phyloP scores from a whole-genome alignment of 352 stramenopile genomes.

The Pythium phragmitis region DNA sequence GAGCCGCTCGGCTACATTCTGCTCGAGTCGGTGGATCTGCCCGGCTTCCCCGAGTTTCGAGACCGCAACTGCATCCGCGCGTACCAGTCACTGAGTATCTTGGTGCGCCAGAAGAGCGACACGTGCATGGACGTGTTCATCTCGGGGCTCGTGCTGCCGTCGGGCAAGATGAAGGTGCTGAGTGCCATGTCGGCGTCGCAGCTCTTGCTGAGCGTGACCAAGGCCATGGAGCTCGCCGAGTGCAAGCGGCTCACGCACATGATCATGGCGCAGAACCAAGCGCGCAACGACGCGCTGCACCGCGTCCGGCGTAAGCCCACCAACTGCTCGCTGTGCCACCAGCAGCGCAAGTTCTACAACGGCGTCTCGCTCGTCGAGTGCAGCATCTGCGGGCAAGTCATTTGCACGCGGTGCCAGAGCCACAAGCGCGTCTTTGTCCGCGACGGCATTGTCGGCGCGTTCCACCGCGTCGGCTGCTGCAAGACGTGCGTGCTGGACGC shows the following conservation, averaged over 20 bases:
- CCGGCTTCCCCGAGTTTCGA: slow-evolving; percentile 48
- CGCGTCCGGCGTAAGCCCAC: slow-evolving; percentile 1
- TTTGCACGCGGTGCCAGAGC: slow-evolving; percentile 46
- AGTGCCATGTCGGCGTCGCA: slow-evolving; percentile 43
- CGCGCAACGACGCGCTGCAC: slow-evolving; percentile 34
- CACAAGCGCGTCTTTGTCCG: slow-evolving; percentile 49
- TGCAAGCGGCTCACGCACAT: slow-evolving; percentile 56
- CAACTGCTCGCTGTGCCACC: slow-evolving; percentile 38
- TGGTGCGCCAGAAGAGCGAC: slow-evolving; percentile 55
- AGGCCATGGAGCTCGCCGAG: slow-evolving; percentile 49
- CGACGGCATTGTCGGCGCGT: slow-evolving; percentile 28
- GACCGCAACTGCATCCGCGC: slow-evolving; percentile 55
- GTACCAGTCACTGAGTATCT: slow-evolving; percentile 48
- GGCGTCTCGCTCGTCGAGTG: slow-evolving; percentile 35
- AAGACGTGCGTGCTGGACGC: slow-evolving; percentile 41
- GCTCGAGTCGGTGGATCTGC: slow-evolving; percentile 66
- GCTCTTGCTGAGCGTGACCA: slow-evolving; percentile 43
- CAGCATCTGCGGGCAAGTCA: slow-evolving; percentile 41
- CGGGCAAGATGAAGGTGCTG: slow-evolving; percentile 42
- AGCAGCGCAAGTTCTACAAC: slow-evolving; percentile 39
- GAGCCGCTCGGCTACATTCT: slow-evolving; percentile 66
- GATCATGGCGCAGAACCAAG: slow-evolving; percentile 31
- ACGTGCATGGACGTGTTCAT: slow-evolving; percentile 63
- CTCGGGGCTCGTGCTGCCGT: slow-evolving; percentile 50
- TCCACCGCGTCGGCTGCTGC: slow-evolving; percentile 34